A percentile compares a stretch with the other conserved stretches of the same genome.
Conservation (phyloP, 1,284 basidiomycete genomes). For the Pseudozyma sp. region DNA sequence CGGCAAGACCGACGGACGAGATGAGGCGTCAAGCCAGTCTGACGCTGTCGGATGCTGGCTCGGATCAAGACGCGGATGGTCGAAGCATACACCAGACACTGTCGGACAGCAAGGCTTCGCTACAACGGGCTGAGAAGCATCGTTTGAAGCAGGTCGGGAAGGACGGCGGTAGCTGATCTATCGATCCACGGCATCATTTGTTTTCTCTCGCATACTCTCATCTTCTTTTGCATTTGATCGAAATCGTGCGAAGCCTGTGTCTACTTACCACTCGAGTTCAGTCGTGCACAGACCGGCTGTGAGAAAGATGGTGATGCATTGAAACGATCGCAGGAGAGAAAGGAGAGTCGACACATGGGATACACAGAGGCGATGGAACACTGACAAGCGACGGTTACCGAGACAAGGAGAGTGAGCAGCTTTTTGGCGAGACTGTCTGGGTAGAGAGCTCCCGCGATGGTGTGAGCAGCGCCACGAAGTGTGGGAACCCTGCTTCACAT, state of each 20-base stretch:
- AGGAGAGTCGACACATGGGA: not conserved
- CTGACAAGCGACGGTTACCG: not conserved
- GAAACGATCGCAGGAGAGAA: not conserved
- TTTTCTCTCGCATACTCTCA: not conserved
- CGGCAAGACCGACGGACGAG: conserved; percentile 21
- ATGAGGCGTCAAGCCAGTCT: conserved; percentile 40
- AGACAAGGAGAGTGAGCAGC: not conserved
- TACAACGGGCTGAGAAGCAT: conserved; percentile 29
- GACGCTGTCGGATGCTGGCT: conserved; percentile 29
- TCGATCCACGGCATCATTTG: not conserved
- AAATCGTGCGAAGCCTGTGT: too few species aligned
- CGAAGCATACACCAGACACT: conserved; percentile 14
- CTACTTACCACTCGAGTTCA: too few species aligned
- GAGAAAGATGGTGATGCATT: conserved; percentile 21
- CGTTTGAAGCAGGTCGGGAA: conserved; percentile 27
- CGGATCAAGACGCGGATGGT: conserved; percentile 15
- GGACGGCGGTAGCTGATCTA: conserved; percentile 8
- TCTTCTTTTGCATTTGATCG: not conserved
- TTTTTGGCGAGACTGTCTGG: too few species aligned
- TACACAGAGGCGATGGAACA: not conserved
- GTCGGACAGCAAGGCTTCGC: conserved; percentile 14
- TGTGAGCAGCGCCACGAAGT: too few species aligned
- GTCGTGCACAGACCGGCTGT: too few species aligned
- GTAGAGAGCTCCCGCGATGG: not conserved
- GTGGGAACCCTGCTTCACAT: not conserved